Conservation (phyloP, 345 rosid genomes). For the Gossypium bickii region DNA sequence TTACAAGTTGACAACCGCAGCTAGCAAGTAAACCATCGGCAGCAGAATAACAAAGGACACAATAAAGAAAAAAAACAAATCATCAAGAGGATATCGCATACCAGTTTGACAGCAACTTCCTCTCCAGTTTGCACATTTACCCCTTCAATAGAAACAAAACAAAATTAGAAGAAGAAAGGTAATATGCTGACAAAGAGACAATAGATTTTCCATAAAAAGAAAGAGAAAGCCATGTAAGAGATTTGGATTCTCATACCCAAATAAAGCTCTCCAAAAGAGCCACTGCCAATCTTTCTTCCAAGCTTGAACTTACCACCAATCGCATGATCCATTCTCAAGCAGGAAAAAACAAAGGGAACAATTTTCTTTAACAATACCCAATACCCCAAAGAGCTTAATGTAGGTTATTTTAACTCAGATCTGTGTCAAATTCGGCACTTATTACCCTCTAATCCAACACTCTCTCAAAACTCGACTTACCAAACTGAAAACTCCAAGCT, state of each 20-base stretch:
- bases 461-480: constrained; percentile 21
- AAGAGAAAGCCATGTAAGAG: background rate
- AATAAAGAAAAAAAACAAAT: background rate
- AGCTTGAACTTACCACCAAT: constrained; percentile 65
- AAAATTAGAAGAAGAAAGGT: background rate
- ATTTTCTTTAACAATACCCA: background rate
- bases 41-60: background rate
- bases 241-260: constrained; percentile 35
- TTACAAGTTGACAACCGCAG: background rate
- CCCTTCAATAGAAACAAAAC: constrained; percentile 30
- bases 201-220: background rate
- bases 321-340: constrained; percentile 47
- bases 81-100: constrained; percentile 24
- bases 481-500: constrained; percentile 13
- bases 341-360: background rate
- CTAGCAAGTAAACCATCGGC: constrained; percentile 1
- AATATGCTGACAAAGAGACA: background rate
- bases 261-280: constrained; percentile 78
- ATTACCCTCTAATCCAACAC: constrained; percentile 10
- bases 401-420: constrained; percentile 21
- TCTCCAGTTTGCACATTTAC: constrained; percentile 78
- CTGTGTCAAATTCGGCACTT: constrained; percentile 20
- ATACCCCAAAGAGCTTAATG: constrained; percentile 9
- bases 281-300: constrained; percentile 79
- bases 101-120: constrained; percentile 81